Evolutionary conservation across 2,329 filamentous ascomycete genomes (phyloP).

Genomic region (Epichloe brachyelytri): DNA sequence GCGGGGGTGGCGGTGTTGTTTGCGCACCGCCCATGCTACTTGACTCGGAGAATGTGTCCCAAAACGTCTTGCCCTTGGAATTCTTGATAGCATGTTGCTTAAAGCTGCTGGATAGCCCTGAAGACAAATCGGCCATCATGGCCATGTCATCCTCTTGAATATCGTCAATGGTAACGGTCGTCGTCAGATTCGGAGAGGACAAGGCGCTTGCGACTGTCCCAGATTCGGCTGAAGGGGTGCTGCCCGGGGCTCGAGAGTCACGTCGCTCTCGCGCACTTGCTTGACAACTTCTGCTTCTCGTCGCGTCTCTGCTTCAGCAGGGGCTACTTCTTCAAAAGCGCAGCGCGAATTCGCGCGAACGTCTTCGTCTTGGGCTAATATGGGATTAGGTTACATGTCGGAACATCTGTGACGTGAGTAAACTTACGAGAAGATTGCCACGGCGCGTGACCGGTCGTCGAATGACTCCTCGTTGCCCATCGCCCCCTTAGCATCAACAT

Average conservation of each 20-base stretch:
- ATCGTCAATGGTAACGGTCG: constrained; percentile 53
- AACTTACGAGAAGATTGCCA: constrained; percentile 70
- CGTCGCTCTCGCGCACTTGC: constrained; percentile 84
- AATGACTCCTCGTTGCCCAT: constrained; percentile 62
- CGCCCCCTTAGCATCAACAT: constrained; percentile 35
- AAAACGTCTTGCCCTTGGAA: constrained; percentile 55
- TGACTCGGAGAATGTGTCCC: constrained; percentile 66
- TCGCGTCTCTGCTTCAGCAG: constrained; percentile 76
- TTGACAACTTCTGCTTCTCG: constrained; percentile 92
- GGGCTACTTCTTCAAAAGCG: constrained; percentile 77
- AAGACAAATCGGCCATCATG: constrained; percentile 43
- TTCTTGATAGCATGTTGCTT: constrained; percentile 62
- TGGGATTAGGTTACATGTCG: not conserved
- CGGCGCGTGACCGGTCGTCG: constrained; percentile 72
- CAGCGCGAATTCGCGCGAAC: constrained; percentile 85
- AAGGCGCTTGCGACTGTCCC: constrained; percentile 43
- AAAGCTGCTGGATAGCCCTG: constrained; percentile 51
- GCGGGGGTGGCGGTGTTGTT: constrained; percentile 56
- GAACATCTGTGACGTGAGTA: not conserved
- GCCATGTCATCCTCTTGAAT: constrained; percentile 57
- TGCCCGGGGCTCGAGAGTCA: constrained; percentile 40
- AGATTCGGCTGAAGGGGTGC: constrained; percentile 27
- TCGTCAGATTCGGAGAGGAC: constrained; percentile 56
- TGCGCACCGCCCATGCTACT: constrained; percentile 36
- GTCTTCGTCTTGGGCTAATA: constrained; percentile 84